Conservation (phyloP, 2,329 filamentous ascomycete genomes). For the Alternaria gaisen region DNA sequence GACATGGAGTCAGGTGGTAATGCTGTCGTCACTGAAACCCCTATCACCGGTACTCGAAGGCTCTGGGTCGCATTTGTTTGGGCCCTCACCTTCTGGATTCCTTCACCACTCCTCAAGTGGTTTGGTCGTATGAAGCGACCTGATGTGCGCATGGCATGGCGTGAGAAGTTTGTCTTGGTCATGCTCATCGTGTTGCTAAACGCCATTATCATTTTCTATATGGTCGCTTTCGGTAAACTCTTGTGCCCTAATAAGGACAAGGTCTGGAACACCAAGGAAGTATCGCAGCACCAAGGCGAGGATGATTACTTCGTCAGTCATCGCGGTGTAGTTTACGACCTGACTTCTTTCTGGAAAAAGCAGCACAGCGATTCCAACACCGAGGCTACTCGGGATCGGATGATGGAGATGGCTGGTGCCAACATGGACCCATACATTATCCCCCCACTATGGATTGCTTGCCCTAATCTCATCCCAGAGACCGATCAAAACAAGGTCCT, state of each 20-base stretch:
- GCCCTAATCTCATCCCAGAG: constrained; percentile 77
- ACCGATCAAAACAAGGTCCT: constrained; percentile 57
- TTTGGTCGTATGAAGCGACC: constrained; percentile 96
- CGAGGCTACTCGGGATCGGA: constrained; percentile 67
- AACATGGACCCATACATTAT: constrained; percentile 88
- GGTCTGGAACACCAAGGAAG: constrained; percentile 78
- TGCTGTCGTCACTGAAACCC: constrained; percentile 77
- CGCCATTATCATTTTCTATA: constrained; percentile 86
- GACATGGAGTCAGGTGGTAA: constrained; percentile 82
- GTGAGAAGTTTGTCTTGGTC: constrained; percentile 89
- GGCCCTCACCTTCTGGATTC: constrained; percentile 92
- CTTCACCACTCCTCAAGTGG: constrained; percentile 80
- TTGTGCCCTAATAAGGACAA: constrained; percentile 93
- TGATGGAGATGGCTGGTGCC: constrained; percentile 80
- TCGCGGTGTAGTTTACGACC: constrained; percentile 89
- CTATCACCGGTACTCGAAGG: constrained; percentile 70
- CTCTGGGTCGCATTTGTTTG: constrained; percentile 85
- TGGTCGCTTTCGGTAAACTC: constrained; percentile 82
- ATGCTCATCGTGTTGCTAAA: constrained; percentile 85
- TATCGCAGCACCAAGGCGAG: constrained; percentile 74
- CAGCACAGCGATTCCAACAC: constrained; percentile 81
- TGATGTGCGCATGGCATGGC: constrained; percentile 96
- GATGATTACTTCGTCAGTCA: constrained; percentile 88
- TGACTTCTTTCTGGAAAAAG: constrained; percentile 84
- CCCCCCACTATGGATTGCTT: constrained; percentile 77